Evolutionary conservation across 2,329 filamentous ascomycete genomes (phyloP).

Genomic region (Penicillium sp.): DNA sequence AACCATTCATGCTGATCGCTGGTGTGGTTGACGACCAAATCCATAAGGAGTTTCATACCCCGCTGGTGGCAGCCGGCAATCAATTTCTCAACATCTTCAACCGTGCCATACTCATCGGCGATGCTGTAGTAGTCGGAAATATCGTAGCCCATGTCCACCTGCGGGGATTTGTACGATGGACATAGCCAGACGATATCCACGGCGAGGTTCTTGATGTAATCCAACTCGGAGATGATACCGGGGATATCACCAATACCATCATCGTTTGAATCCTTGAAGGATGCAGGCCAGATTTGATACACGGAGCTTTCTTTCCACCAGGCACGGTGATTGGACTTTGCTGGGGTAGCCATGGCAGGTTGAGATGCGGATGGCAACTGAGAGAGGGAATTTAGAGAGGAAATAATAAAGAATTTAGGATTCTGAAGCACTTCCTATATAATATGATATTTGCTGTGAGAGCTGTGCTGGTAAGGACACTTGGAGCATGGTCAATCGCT

Average conservation of each 20-base stretch:
- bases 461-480: slow-evolving; percentile 3
- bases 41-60: slow-evolving; percentile 69
- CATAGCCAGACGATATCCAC: slow-evolving; percentile 60
- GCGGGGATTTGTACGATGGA: slow-evolving; percentile 52
- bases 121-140: slow-evolving; percentile 63
- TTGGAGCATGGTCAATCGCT: slow-evolving; percentile 10
- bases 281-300: slow-evolving; percentile 61
- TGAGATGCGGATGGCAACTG: not conserved
- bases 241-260: slow-evolving; percentile 64
- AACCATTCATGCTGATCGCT: slow-evolving; percentile 72
- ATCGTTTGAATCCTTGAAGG: slow-evolving; percentile 52
- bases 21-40: slow-evolving; percentile 77
- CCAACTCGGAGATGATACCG: slow-evolving; percentile 63
- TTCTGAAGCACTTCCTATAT: not conserved
- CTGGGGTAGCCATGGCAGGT: slow-evolving; percentile 15
- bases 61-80: slow-evolving; percentile 60
- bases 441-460: not conserved
- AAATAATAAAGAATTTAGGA: not conserved
- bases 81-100: slow-evolving; percentile 63
- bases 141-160: slow-evolving; percentile 56
- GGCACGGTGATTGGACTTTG: slow-evolving; percentile 27
- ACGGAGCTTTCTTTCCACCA: slow-evolving; percentile 61
- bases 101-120: slow-evolving; percentile 63
- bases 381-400: too few species aligned
- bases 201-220: slow-evolving; percentile 62